Percentiles rank a stretch among this genome's conserved stretches.
Evolutionary conservation across 108 stramenopile species (phyloP).

Genomic region (Stephanodiscus triporus): DNA sequence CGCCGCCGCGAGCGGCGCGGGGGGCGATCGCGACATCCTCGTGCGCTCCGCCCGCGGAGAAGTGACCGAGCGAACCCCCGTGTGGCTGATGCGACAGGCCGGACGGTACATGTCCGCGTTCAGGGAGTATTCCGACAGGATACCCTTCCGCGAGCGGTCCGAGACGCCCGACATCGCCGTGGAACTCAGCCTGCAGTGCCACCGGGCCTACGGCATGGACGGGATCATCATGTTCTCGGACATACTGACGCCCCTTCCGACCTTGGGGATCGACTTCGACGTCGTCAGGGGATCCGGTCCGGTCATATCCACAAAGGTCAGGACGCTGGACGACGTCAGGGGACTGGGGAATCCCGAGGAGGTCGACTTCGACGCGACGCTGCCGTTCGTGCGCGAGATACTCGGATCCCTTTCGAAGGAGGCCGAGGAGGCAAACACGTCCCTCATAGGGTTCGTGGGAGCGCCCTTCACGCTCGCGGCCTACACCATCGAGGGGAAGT

Average conservation of each 20-base stretch:
- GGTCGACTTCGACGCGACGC: slow-evolving; percentile 78
- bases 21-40: slow-evolving; percentile 90
- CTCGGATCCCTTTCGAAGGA: slow-evolving; percentile 72
- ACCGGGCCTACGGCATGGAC: slow-evolving; percentile 94
- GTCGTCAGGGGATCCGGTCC: slow-evolving; percentile 94
- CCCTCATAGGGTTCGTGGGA: slow-evolving; percentile 98
- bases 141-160: slow-evolving; percentile 92
- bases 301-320: slow-evolving; percentile 81
- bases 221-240: slow-evolving; percentile 99
- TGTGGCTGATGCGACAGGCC: slow-evolving; percentile 99
- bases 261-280: slow-evolving; percentile 97
- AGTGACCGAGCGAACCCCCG: slow-evolving; percentile 90
- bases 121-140: slow-evolving; percentile 92
- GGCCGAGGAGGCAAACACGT: slow-evolving; percentile 86
- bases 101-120: slow-evolving; percentile 99
- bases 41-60: slow-evolving; percentile 96
- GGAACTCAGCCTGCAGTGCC: slow-evolving; percentile 94
- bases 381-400: slow-evolving; percentile 94
- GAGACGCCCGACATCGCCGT: slow-evolving; percentile 96
- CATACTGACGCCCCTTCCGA: slow-evolving; percentile 96
- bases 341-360: slow-evolving; percentile 47
- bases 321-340: slow-evolving; percentile 63
- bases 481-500: slow-evolving; percentile 96
- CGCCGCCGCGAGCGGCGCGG: too few relatives aligned
- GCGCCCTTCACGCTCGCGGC: slow-evolving; percentile 97